A percentile compares a stretch with the other conserved stretches of the same genome.
Conservation (phyloP, 2,329 filamentous ascomycete genomes). For the Didymella keratinophila region DNA sequence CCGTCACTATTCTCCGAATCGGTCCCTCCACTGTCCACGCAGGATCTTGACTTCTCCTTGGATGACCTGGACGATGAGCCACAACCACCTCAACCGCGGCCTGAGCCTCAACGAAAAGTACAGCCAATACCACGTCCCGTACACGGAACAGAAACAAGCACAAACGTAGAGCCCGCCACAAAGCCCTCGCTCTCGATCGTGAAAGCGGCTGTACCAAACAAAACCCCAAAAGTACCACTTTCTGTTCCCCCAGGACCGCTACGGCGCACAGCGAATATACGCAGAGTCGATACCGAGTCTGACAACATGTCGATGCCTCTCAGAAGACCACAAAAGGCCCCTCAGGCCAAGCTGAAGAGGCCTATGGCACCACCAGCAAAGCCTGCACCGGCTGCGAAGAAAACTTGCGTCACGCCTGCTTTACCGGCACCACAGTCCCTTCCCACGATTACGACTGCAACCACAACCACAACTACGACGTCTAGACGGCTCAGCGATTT, state of each 20-base stretch:
- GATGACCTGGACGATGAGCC: constrained; percentile 51
- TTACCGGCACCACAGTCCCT: background rate
- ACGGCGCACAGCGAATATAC: constrained; percentile 14
- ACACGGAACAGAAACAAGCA: background rate
- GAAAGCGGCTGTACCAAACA: background rate
- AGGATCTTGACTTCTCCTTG: constrained; percentile 51
- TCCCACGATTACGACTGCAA: background rate
- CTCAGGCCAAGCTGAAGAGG: constrained; percentile 2
- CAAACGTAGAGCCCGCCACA: background rate
- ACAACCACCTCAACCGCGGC: background rate
- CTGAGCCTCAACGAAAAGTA: constrained; percentile 1
- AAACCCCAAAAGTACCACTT: background rate
- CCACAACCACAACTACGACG: background rate
- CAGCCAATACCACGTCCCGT: background rate
- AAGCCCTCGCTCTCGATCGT: background rate
- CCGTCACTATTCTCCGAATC: constrained; percentile 4
- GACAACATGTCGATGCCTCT: background rate
- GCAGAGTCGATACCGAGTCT: background rate
- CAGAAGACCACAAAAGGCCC: background rate
- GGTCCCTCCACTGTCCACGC: constrained; percentile 47
- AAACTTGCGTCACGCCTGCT: constrained; percentile 1
- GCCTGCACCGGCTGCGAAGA: constrained; percentile 2
- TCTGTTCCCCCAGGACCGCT: constrained; percentile 15
- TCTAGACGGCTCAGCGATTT: constrained; percentile 27
- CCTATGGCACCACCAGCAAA: constrained; percentile 14